A percentile compares a stretch with the other conserved stretches of the same genome.
phyloP scores from a whole-genome alignment of 73 alveolate genomes.

The Symbiodinium pilosum region DNA sequence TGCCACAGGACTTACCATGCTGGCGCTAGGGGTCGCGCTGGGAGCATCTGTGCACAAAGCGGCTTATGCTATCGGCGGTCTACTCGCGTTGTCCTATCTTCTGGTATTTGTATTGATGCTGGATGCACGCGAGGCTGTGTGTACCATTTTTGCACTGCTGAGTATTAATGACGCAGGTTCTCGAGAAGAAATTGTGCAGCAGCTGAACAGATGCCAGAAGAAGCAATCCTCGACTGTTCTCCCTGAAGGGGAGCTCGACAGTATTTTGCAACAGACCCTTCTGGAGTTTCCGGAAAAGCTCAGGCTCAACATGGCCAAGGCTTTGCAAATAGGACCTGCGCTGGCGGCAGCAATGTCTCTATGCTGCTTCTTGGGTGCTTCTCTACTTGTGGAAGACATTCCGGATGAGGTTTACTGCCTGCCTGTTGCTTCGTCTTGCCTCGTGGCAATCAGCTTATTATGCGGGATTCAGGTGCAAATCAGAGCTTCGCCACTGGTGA shows the following conservation, averaged over 20 bases:
- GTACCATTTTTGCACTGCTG: neutral
- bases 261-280: neutral
- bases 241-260: slow-evolving; percentile 7
- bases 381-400: neutral
- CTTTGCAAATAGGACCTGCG: slow-evolving; percentile 38
- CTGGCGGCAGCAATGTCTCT: neutral
- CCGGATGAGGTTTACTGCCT: slow-evolving; percentile 8
- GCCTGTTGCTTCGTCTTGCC: neutral
- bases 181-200: slow-evolving; percentile 37
- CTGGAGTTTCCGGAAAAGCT: slow-evolving; percentile 28
- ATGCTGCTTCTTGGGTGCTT: neutral
- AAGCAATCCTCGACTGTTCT: neutral
- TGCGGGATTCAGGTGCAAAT: neutral
- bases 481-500: neutral
- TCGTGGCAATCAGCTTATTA: neutral
- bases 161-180: slow-evolving; percentile 12
- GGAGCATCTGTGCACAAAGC: slow-evolving; percentile 66
- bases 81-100: slow-evolving; percentile 25
- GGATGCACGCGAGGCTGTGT: slow-evolving; percentile 11
- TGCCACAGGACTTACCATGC: neutral
- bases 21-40: neutral
- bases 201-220: slow-evolving; percentile 3
- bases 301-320: neutral
- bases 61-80: slow-evolving; percentile 31
- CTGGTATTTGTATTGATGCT: neutral